Base-by-base conservation (phyloP, 805 yeast genomes). In the Ogataea paraovalis region DNA sequence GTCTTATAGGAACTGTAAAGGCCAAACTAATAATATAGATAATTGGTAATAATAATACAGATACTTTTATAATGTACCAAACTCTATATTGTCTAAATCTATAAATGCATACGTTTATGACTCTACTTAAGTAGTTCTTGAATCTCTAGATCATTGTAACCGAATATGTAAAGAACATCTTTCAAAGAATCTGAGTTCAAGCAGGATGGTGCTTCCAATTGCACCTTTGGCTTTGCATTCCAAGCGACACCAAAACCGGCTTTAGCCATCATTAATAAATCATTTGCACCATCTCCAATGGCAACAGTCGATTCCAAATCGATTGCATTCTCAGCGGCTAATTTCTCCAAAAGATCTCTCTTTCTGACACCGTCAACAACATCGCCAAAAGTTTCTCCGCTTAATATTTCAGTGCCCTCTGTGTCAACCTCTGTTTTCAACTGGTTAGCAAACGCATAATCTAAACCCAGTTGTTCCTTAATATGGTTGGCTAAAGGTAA, bases 251-350 rank as follows among this genome's bases (percentile, higher is more conserved):
- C 99, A 63, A 81, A 86, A 0, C 98, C 98, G 2, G 96, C 97
- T 13, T 69, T 79, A 2, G 72, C 77, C 98, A 94, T 94, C 90
- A 95, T 95, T 40, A 79, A 78, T 61, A 94, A 71, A 68, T 94
- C 99, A 60, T 94, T 94, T 21, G 98, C 97, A 34, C 99, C 99
- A 64, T 94, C 98, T 33, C 98, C 98, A 34, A 92, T 86, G 42
- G 97, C 97, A 41, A 87, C 83, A 1, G 84, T 83, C 3, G 73
- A 61, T 39, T 63, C 63, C 10, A 80, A 68, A 20, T 76, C 78
- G 32, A 86, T 70, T 10, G 65, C 65, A 53, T 82, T 83, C 37
- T 73, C 75, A 4, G 64, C 55, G 1, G 92, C 85, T 28, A 87
- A 75, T 51, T 80, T 76, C 41, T 73, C 66, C 41, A 94, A 70